Conservation (phyloP, 1,139 yeast species). For the Yamadazyma mexicana region DNA sequence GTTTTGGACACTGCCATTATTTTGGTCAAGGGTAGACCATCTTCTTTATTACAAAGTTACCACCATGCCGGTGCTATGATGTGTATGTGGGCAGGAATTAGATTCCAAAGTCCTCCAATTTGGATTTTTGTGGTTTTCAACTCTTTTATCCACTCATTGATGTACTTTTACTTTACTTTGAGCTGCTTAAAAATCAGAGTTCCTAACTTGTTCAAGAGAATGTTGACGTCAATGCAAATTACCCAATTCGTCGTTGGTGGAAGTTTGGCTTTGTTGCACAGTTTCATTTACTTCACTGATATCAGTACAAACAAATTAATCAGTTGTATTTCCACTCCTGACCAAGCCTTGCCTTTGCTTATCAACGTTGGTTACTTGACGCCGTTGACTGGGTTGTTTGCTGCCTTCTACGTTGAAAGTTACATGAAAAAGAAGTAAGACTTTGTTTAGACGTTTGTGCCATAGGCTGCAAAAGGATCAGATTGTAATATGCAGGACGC, state of each 20-base stretch:
- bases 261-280: conserved; percentile 60
- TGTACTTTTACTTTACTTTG: conserved; percentile 72
- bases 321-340: conserved; percentile 59
- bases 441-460: no score
- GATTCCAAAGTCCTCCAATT: conserved; percentile 73
- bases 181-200: conserved; percentile 62
- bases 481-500: no score
- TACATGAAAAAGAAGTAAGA: conserved; percentile 36
- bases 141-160: conserved; percentile 70
- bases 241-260: conserved; percentile 74
- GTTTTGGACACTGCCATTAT: conserved; percentile 70
- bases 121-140: conserved; percentile 83
- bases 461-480: no score
- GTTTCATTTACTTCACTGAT: conserved; percentile 62
- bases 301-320: conserved; percentile 42
- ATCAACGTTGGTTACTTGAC: conserved; percentile 67
- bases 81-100: conserved; percentile 80
- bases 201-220: conserved; percentile 58
- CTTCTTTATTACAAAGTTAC: conserved; percentile 69
- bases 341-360: conserved; percentile 62
- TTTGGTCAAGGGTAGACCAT: conserved; percentile 67
- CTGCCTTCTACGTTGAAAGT: conserved; percentile 67
- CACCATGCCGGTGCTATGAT: conserved; percentile 84
- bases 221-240: conserved; percentile 68
- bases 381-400: conserved; percentile 71